phyloP scores from a whole-genome alignment of 2,329 filamentous ascomycete genomes.

The Phoma herbarum region DNA sequence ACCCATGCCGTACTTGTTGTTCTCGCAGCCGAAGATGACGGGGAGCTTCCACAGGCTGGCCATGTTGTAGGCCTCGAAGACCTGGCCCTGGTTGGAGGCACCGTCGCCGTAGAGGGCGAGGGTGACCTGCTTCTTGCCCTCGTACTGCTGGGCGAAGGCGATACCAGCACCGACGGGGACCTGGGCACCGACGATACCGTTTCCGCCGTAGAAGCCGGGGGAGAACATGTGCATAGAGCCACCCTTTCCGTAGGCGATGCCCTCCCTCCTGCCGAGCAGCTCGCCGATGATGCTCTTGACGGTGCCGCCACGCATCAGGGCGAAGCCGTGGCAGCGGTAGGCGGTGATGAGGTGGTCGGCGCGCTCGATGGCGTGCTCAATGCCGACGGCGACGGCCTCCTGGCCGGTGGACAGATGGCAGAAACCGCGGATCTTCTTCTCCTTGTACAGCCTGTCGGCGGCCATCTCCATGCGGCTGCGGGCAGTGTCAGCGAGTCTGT shows the following conservation, averaged over 20 bases:
- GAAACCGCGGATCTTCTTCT: constrained; percentile 99
- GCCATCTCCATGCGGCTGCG: constrained; percentile 99
- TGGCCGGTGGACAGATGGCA: constrained; percentile 98
- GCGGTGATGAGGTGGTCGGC: constrained; percentile 95
- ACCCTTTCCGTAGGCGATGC: constrained; percentile 98
- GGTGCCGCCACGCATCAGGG: constrained; percentile 90
- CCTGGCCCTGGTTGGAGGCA: constrained; percentile 98
- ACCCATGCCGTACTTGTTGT: constrained; percentile 99
- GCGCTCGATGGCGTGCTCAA: constrained; percentile 93
- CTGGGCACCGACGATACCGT: constrained; percentile 98
- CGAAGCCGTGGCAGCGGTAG: constrained; percentile 99
- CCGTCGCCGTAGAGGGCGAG: constrained; percentile 96
- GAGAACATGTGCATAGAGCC: constrained; percentile 99
- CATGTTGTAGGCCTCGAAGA: constrained; percentile 99
- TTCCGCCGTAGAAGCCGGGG: constrained; percentile 97
- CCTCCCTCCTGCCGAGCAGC: constrained; percentile 91
- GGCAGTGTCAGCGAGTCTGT: constrained; percentile 24
- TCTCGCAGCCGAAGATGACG: constrained; percentile 96
- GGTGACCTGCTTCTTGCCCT: constrained; percentile 82
- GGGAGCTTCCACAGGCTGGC: constrained; percentile 98
- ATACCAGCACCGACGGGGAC: constrained; percentile 96
- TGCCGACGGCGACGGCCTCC: constrained; percentile 95
- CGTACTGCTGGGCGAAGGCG: constrained; percentile 97
- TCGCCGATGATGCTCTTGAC: constrained; percentile 96
- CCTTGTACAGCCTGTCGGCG: constrained; percentile 98